phyloP scores from a whole-genome alignment of 352 stramenopile species.

The Peronosclerospora sorghi region DNA sequence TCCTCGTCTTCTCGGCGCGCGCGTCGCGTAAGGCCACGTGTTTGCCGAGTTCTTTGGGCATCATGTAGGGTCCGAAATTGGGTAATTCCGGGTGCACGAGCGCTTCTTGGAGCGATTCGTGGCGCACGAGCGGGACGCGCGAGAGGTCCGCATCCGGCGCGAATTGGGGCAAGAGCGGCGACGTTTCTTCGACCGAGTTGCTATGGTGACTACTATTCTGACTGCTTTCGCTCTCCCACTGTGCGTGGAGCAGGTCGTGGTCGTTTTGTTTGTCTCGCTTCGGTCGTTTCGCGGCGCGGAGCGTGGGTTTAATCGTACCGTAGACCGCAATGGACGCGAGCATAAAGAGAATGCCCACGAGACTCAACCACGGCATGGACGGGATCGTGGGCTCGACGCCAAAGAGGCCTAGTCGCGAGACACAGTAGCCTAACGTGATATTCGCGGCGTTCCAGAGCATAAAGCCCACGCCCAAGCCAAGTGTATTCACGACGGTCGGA shows the following conservation, averaged over 20 bases:
- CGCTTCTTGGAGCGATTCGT: slow-evolving; percentile 39
- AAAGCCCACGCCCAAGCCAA: slow-evolving; percentile 69
- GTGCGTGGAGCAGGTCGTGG: slow-evolving; percentile 1
- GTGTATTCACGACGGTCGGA: slow-evolving; percentile 75
- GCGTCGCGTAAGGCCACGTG: slow-evolving; percentile 43
- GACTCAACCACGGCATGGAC: slow-evolving; percentile 36
- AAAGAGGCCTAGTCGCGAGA: slow-evolving; percentile 64
- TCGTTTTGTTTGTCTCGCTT: neutral
- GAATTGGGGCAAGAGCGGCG: slow-evolving; percentile 29
- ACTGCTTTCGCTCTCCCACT: slow-evolving; percentile 8
- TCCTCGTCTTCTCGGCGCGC: slow-evolving; percentile 39
- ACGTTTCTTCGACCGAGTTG: slow-evolving; percentile 21
- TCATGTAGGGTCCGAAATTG: slow-evolving; percentile 76
- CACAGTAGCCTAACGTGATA: slow-evolving; percentile 70
- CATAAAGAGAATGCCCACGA: slow-evolving; percentile 69
- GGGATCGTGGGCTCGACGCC: slow-evolving; percentile 54
- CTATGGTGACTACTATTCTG: slow-evolving; percentile 11
- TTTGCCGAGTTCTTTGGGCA: slow-evolving; percentile 48
- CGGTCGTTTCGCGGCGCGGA: slow-evolving; percentile 19
- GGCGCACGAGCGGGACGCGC: slow-evolving; percentile 9
- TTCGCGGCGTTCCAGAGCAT: slow-evolving; percentile 85
- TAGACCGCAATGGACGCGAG: slow-evolving; percentile 70
- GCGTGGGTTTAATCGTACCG: slow-evolving; percentile 60
- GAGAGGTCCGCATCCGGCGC: slow-evolving; percentile 6
- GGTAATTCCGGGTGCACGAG: slow-evolving; percentile 65